A percentile compares a stretch with the other conserved stretches of the same genome.
Evolutionary conservation across 2,329 filamentous ascomycete genomes (phyloP).

Genomic region (Tolypocladium endophyticum): DNA sequence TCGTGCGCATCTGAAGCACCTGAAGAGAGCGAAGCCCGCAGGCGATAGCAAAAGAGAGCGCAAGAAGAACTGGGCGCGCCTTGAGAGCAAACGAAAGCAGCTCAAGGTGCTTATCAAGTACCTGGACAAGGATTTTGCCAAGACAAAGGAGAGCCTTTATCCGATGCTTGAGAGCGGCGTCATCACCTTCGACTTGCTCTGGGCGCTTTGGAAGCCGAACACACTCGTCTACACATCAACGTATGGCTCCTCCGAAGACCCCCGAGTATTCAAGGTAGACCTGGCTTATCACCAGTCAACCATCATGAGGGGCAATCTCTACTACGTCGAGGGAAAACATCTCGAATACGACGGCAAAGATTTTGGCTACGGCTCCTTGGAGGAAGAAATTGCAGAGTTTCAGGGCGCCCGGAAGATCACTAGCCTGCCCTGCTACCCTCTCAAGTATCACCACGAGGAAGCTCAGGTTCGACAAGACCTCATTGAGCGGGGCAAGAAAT

Average conservation of each 20-base stretch:
- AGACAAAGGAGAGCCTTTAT: slow-evolving; percentile 66
- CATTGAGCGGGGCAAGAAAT: slow-evolving; percentile 74
- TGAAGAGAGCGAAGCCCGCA: slow-evolving; percentile 46
- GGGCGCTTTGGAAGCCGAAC: slow-evolving; percentile 83
- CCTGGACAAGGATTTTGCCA: slow-evolving; percentile 70
- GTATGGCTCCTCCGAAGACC: slow-evolving; percentile 66
- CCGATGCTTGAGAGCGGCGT: slow-evolving; percentile 71
- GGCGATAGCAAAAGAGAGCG: slow-evolving; percentile 43
- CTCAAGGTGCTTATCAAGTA: slow-evolving; percentile 67
- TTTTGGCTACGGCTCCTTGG: slow-evolving; percentile 65
- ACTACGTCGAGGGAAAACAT: slow-evolving; percentile 67
- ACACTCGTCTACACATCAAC: slow-evolving; percentile 69
- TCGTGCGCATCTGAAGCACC: slow-evolving; percentile 48
- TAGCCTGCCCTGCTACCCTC: slow-evolving; percentile 63
- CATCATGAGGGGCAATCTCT: slow-evolving; percentile 64
- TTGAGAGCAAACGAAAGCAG: slow-evolving; percentile 48
- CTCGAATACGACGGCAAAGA: slow-evolving; percentile 83
- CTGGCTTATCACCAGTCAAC: slow-evolving; percentile 58
- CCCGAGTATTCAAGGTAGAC: slow-evolving; percentile 74
- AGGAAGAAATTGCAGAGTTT: slow-evolving; percentile 62
- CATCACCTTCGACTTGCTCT: slow-evolving; percentile 81
- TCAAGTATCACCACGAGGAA: slow-evolving; percentile 70
- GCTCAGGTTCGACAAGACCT: slow-evolving; percentile 53
- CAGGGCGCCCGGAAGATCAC: slow-evolving; percentile 76
- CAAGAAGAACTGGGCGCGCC: slow-evolving; percentile 49